These are phyloP conservation scores for Asclepias syriaca DNA, from an alignment of 257 asterid species.

Conservation along the genomic window DNA sequence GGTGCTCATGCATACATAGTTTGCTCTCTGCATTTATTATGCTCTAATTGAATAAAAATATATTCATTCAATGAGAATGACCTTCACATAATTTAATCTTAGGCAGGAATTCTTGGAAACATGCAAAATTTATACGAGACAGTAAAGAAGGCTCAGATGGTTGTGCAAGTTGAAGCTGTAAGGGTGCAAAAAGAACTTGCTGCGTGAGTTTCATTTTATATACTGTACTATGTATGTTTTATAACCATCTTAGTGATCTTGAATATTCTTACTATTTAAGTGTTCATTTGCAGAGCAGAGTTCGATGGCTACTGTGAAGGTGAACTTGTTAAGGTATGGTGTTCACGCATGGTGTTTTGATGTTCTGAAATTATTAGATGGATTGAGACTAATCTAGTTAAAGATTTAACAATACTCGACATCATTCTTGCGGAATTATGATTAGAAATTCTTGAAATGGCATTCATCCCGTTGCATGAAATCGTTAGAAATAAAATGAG, in stretches of 20 bases:
- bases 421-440: too few species aligned
- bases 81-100: conserved; percentile 21
- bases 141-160: conserved; percentile 96
- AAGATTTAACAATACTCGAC: neutral
- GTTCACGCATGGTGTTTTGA: neutral
- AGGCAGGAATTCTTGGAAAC: conserved; percentile 96
- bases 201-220: conserved; percentile 36
- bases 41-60: neutral
- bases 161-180: conserved; percentile 98
- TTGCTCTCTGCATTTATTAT: neutral
- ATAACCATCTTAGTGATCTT: conserved; percentile 3
- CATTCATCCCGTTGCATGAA: neutral
- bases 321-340: conserved; percentile 79
- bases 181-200: conserved; percentile 94
- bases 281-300: conserved; percentile 65
- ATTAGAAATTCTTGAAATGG: neutral
- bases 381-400: neutral
- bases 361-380: neutral
- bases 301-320: conserved; percentile 94
- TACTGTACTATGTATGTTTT: conserved; percentile 1
- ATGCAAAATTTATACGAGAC: conserved; percentile 95
- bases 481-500: neutral
- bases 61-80: conserved; percentile 1
- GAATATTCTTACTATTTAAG: conserved; percentile 12
- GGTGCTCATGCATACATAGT: neutral